A percentile compares a stretch with the other conserved stretches of the same genome.
Conservation (phyloP, 495 filamentous ascomycete genomes). For the Aspergillus leporis region DNA sequence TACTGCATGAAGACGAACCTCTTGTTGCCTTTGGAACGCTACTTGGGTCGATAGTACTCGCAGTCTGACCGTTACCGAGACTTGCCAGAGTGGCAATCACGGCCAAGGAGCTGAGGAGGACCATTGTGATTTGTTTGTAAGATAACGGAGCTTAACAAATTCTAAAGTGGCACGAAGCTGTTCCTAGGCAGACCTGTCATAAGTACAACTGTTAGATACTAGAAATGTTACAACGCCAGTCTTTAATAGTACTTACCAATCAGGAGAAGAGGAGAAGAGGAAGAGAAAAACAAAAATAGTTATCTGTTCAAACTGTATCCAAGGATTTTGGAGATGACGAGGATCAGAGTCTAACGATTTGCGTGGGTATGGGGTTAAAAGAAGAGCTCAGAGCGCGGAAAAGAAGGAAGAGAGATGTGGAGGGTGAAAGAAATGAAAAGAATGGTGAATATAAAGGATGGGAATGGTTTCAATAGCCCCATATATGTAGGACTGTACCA, state of each 20-base stretch:
- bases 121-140: constrained; percentile 19
- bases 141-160: constrained; percentile 9
- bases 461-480: constrained; percentile 5
- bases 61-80: constrained; percentile 41
- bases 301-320: too few species aligned
- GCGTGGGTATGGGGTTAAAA: not conserved
- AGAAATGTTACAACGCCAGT: not conserved
- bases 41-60: constrained; percentile 56
- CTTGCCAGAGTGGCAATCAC: constrained; percentile 32
- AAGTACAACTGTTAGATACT: constrained; percentile 1
- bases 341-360: not conserved
- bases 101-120: constrained; percentile 32
- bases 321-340: not conserved
- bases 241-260: not conserved
- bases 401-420: constrained; percentile 13
- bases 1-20: constrained; percentile 31
- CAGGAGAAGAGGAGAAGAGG: constrained; percentile 2
- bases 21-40: constrained; percentile 51
- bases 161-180: not conserved
- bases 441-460: constrained; percentile 13
- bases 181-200: not conserved
- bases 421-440: constrained; percentile 13
- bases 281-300: constrained; percentile 2
- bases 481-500: constrained; percentile 21
- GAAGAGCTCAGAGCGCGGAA: constrained; percentile 2